Evolutionary conservation across 352 stramenopile genomes (phyloP).

Genomic region (Globisporangium carolinianum): DNA sequence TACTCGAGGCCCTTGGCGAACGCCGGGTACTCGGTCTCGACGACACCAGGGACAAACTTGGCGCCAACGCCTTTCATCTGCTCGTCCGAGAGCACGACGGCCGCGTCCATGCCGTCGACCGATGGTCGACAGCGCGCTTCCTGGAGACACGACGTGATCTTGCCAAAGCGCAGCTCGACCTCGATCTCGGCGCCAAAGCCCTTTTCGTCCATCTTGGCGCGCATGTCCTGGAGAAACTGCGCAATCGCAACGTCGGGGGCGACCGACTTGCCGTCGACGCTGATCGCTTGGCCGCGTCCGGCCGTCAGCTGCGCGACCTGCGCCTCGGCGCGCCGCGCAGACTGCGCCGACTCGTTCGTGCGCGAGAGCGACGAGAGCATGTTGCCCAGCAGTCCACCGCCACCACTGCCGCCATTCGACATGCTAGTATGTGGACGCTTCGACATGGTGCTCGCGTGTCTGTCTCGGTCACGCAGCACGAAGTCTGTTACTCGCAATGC

Average conservation of each 20-base stretch:
- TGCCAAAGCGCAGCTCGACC: conserved; percentile 78
- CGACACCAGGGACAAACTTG: conserved; percentile 76
- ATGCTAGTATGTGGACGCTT: conserved; percentile 56
- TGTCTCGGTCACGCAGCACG: too few species aligned
- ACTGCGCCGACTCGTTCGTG: conserved; percentile 72
- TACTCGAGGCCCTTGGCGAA: conserved; percentile 62
- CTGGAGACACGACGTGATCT: conserved; percentile 72
- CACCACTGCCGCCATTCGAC: conserved; percentile 19
- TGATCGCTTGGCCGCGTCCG: conserved; percentile 59
- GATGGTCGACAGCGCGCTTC: conserved; percentile 67
- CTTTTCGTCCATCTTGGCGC: conserved; percentile 66
- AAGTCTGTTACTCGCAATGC: background rate
- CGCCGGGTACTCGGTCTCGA: conserved; percentile 56
- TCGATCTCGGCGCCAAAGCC: conserved; percentile 73
- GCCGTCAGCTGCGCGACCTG: conserved; percentile 69
- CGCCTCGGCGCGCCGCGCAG: conserved; percentile 65
- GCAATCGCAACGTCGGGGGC: conserved; percentile 75
- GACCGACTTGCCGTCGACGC: conserved; percentile 54
- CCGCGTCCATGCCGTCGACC: conserved; percentile 61
- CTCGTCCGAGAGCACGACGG: conserved; percentile 59
- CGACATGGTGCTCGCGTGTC: conserved; percentile 30
- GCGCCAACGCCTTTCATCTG: conserved; percentile 75
- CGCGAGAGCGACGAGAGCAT: conserved; percentile 70
- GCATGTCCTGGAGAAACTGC: conserved; percentile 78
- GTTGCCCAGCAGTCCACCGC: conserved; percentile 37